Evolutionary conservation across 768 basidiomycete genomes (phyloP).

Genomic region (Tricholoma sp.): DNA sequence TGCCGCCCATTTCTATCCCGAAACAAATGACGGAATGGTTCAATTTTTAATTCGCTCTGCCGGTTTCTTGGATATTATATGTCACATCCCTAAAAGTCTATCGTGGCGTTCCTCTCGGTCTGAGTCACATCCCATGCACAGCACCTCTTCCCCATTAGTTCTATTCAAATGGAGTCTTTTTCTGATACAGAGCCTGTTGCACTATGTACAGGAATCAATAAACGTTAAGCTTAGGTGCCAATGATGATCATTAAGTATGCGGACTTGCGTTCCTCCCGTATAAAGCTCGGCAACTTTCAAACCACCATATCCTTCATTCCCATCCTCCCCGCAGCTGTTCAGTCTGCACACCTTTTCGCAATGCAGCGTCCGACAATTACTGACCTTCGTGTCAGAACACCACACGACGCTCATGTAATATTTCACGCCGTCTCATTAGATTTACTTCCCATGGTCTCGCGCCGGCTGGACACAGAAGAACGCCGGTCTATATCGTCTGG

Average conservation of each 20-base stretch:
- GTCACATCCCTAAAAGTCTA: constrained; percentile 21
- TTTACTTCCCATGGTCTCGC: constrained; percentile 59
- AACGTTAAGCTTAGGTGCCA: constrained; percentile 20
- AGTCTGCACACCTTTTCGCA: neutral
- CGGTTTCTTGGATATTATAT: constrained; percentile 11
- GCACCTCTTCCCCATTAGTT: constrained; percentile 14
- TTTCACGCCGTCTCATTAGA: constrained; percentile 65
- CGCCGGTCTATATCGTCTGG: constrained; percentile 66
- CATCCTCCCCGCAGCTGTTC: neutral
- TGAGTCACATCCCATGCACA: constrained; percentile 12
- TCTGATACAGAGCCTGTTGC: constrained; percentile 7
- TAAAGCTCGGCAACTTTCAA: constrained; percentile 8
- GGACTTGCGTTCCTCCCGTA: constrained; percentile 8
- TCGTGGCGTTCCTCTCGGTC: constrained; percentile 8
- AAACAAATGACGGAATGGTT: neutral
- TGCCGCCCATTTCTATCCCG: neutral
- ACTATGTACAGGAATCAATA: constrained; percentile 11
- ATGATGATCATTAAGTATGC: constrained; percentile 21
- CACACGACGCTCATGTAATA: constrained; percentile 65
- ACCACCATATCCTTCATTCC: neutral
- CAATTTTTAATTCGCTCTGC: constrained; percentile 2
- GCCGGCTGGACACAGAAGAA: constrained; percentile 74
- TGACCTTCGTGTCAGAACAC: constrained; percentile 55
- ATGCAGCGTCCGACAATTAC: constrained; percentile 72
- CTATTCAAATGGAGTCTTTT: constrained; percentile 4